Percentiles rank a stretch among this genome's conserved stretches.
Evolutionary conservation across 441 rosid genomes (phyloP).

Genomic region (Pelargonium fulgidum): DNA sequence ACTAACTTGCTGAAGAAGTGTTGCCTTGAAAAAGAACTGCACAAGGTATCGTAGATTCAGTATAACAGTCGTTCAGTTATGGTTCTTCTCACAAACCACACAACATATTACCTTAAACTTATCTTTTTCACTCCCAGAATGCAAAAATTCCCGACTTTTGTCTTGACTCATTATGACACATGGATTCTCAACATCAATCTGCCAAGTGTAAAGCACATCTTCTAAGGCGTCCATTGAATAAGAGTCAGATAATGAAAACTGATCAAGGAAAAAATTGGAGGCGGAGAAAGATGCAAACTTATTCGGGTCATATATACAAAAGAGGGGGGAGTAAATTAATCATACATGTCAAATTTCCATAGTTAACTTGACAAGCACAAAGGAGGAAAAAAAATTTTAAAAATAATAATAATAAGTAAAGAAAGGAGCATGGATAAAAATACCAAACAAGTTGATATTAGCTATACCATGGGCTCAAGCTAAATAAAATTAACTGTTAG

Average conservation of each 20-base stretch:
- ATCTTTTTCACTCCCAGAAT: constrained; percentile 92
- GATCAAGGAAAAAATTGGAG: background rate
- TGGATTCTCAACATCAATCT: constrained; percentile 98
- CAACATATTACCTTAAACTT: constrained; percentile 65
- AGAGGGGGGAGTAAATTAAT: background rate
- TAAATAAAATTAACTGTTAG: background rate
- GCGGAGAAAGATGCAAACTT: background rate
- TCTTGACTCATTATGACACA: constrained; percentile 98
- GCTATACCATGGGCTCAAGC: background rate
- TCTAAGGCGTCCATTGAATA: constrained; percentile 4
- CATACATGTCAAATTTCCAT: background rate
- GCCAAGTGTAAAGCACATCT: constrained; percentile 18
- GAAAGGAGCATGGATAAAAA: background rate
- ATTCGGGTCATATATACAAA: constrained; percentile 3
- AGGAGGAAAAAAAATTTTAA: background rate
- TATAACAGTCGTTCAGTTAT: constrained; percentile 14
- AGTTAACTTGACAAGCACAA: background rate
- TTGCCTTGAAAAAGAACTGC: constrained; percentile 92
- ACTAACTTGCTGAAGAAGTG: constrained; percentile 90
- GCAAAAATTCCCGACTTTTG: constrained; percentile 93
- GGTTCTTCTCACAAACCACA: constrained; percentile 8
- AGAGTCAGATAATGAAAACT: constrained; percentile 1
- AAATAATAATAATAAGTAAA: background rate
- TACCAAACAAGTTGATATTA: background rate
- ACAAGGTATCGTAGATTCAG: constrained; percentile 25